Conservation (phyloP, 2,329 filamentous ascomycete genomes). For the Cladosporium sp. region DNA sequence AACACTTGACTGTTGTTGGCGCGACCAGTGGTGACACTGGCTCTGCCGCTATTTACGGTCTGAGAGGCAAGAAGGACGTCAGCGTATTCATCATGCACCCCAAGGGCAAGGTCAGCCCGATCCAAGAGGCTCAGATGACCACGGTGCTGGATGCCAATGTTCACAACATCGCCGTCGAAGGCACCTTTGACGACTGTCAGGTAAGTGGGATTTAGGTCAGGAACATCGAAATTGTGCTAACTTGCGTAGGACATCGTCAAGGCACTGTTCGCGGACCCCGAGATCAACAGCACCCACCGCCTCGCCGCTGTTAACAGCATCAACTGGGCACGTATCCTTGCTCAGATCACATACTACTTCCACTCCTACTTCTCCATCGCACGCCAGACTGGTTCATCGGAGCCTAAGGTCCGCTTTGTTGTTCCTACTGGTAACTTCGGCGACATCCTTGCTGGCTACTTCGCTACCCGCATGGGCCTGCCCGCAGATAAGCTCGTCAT, state of each 20-base stretch:
- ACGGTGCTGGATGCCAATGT: slow-evolving; percentile 88
- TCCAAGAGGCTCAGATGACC: slow-evolving; percentile 97
- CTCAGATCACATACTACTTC: slow-evolving; percentile 98
- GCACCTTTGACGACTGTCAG: slow-evolving; percentile 96
- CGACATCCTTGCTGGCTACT: slow-evolving; percentile 90
- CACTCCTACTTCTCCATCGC: slow-evolving; percentile 84
- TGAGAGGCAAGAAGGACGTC: slow-evolving; percentile 94
- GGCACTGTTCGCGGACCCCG: slow-evolving; percentile 80
- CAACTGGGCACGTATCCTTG: slow-evolving; percentile 92
- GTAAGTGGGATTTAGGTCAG: slow-evolving; percentile 41
- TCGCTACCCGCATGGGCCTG: slow-evolving; percentile 86
- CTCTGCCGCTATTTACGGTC: slow-evolving; percentile 91
- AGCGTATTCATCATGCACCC: slow-evolving; percentile 94
- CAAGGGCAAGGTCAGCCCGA: slow-evolving; percentile 83
- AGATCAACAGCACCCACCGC: slow-evolving; percentile 78
- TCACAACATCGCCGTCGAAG: slow-evolving; percentile 84
- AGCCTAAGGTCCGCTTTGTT: slow-evolving; percentile 76
- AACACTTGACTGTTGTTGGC: slow-evolving; percentile 83
- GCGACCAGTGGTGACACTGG: slow-evolving; percentile 88
- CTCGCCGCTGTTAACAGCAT: slow-evolving; percentile 95
- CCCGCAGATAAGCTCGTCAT: slow-evolving; percentile 86
- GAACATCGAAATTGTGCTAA: not conserved
- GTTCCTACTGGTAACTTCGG: slow-evolving; percentile 97
- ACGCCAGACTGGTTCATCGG: slow-evolving; percentile 59
- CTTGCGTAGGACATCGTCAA: slow-evolving; percentile 78